A percentile compares a stretch with the other conserved stretches of the same genome.
Evolutionary conservation across 108 stramenopile species (phyloP).

Genomic region (Nitzschia putrida): DNA sequence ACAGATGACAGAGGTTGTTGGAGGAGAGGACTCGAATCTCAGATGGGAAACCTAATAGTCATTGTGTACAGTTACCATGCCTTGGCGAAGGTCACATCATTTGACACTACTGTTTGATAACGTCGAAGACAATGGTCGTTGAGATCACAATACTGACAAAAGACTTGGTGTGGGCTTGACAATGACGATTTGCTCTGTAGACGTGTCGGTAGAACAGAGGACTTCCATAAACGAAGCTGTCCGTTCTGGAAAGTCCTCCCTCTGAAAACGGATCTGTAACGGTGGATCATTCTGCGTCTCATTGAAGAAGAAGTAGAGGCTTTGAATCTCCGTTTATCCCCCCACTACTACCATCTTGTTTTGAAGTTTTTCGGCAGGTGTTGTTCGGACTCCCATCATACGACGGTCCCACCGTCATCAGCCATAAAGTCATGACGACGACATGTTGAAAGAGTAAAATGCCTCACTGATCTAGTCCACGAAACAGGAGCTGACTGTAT

Average conservation of each 20-base stretch:
- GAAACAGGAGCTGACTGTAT: too few relatives aligned
- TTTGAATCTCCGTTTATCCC: not conserved
- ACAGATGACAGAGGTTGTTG: not conserved
- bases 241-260: too few relatives aligned
- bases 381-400: too few relatives aligned
- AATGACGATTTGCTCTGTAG: not conserved
- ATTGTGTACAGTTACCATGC: not conserved
- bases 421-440: too few relatives aligned
- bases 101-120: not conserved
- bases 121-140: not conserved
- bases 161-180: not conserved
- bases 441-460: too few relatives aligned
- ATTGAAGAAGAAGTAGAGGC: not conserved
- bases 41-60: not conserved
- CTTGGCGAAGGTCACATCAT: not conserved
- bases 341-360: constrained; percentile 4
- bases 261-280: too few relatives aligned
- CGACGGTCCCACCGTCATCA: too few relatives aligned
- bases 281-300: not conserved
- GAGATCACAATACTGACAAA: not conserved
- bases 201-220: not conserved
- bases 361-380: not conserved
- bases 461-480: too few relatives aligned
- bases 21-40: not conserved
- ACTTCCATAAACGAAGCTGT: not conserved